Evolutionary conservation across 2,329 filamentous ascomycete species (phyloP), one percentile per base, ranked within the genome.

Genomic region (Sclerotiophoma versabilis): DNA sequence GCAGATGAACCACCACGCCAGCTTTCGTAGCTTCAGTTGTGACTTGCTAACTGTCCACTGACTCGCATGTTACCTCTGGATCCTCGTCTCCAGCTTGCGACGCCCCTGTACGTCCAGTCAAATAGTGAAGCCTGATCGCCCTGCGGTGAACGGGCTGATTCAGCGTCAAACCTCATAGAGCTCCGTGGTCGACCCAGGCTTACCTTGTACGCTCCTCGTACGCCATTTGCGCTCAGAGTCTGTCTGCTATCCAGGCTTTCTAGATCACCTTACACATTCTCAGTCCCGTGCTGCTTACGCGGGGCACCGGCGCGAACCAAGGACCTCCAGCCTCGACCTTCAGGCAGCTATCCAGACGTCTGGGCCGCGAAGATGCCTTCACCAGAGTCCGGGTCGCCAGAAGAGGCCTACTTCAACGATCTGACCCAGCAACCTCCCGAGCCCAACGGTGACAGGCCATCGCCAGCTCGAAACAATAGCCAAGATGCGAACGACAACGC

Each of bases 351-450:
- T 37, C 43, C 20, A 30, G 32, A 42, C 36, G 17, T 2, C 3
- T 22, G 7, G 30, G 34, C 41, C 54, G 48, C 54, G 34, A 65
- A 50, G 37, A 74, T 75, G 71, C 62, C 69, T 54, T 65, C 63
- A 44, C 55, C 58, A 41, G 68, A 59, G 10, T 66, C 70, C 17
- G 71, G 73, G 44, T 73, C 72, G 49, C 70, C 71, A 6, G 80
- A 81, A 36, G 79, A 80, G 30, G 58, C 34, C 59, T 85, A 81
- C 73, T 85, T 85, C 76, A 86, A 86, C 71, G 80, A 85, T 57
- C 76, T 83, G 38, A 78, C 80, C 4, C 80, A 81, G 66, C 73
- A 74, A 63, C 69, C 59, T 41, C 65, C 52, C 33, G 70, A 73
- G 8, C 49, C 65, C 15, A 54, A 61, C 19, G 55, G 59, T 20